Evolutionary conservation across 73 alveolate genomes (phyloP).

Genomic region (Paraurostyla sp.): DNA sequence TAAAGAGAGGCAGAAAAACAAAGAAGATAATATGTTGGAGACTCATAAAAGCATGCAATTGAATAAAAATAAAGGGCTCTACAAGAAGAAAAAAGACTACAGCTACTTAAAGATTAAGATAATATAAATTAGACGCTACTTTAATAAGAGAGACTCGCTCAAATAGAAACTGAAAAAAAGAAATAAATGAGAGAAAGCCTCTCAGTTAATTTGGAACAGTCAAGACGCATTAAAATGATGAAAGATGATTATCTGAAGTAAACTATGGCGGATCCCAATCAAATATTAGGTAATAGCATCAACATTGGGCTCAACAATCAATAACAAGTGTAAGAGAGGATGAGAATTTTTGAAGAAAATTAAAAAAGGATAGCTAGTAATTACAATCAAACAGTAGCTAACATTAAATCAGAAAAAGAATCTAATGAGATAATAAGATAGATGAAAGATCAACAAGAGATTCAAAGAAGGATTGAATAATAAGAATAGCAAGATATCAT

Average conservation of each 20-base stretch:
- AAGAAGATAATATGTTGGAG: constrained; percentile 29
- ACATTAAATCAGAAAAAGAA: background rate
- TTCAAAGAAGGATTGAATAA: background rate
- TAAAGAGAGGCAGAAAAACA: constrained; percentile 1
- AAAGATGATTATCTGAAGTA: too few species aligned
- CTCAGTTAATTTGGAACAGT: background rate
- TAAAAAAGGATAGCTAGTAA: background rate
- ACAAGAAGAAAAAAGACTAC: background rate
- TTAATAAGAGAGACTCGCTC: background rate
- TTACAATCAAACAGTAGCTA: background rate
- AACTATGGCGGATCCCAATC: too few species aligned
- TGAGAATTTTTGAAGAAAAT: constrained; percentile 14
- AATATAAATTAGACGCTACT: background rate
- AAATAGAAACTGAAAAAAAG: constrained; percentile 4
- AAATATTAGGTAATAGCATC: background rate
- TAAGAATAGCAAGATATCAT: background rate
- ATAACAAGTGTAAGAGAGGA: background rate
- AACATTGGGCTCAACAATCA: background rate
- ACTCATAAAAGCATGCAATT: constrained; percentile 12
- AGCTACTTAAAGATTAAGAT: background rate
- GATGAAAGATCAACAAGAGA: constrained; percentile 3
- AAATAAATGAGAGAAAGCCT: background rate
- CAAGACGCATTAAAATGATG: background rate
- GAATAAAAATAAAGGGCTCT: background rate
- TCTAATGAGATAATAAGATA: constrained; percentile 22